Base-by-base conservation (phyloP, 495 filamentous ascomycete species). In the Clavariopsis aquatica region DNA sequence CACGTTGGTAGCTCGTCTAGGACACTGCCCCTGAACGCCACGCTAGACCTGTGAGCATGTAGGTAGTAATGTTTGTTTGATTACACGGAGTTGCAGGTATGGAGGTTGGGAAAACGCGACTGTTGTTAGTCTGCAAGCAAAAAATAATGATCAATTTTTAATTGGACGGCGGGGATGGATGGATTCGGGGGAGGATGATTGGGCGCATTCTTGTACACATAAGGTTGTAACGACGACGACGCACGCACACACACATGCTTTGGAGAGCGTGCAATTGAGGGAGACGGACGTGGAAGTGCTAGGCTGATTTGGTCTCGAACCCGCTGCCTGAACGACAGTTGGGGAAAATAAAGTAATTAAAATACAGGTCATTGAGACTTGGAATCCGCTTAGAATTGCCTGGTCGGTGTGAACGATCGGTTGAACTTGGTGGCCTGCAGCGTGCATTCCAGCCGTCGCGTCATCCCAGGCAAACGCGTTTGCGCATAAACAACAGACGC, bases 1-100 rank as follows among this genome's bases (percentile, higher is more conserved):
- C 88, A 83, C 69, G 89, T 96, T 6, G 73, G 78, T 29, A 71
- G 60, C 61, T 74, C 72, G 19, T 77, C 73, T 47, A 71, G 78
- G 73, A 78, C 73, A 56, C 71, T 80, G n/a, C 72, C 53, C 22
- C 69, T 80, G 52, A 72, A 57, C 41, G 57, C 61, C 34, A 28
- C 22, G 31, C 57, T 71, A n/a, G 22, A 49, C 17, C 27, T 70
- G 8, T 66, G 29, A 43, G 43, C 15, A 24, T 54, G 15, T 17
- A 54, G 20, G 23, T 34, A n/a, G 31, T 59, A 51, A 38, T 52
- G 31, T 10, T 47, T 46, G 52, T 41, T 15, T n/a, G 28, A 43
- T 23, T 26, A 19, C 9, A 38, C n/a, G 49, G 26, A 47, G 12
- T 38, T 52, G 49, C 43, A 59, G 51, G 49, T 26, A 47, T 19